Base-by-base conservation (phyloP, 768 basidiomycete genomes). In the Tremella mesenterica region DNA sequence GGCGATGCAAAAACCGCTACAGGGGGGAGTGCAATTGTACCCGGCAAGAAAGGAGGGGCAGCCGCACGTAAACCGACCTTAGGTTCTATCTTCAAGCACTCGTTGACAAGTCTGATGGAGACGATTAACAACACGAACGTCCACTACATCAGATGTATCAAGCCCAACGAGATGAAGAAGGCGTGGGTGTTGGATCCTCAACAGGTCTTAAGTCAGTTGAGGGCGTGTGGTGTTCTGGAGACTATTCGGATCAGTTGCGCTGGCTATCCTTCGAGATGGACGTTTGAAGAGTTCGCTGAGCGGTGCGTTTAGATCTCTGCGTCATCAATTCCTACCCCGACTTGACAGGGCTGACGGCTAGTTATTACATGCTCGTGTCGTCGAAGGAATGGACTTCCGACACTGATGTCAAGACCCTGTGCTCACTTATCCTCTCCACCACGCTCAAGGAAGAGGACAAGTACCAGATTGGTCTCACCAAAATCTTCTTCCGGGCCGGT, bases 131-230 rank as follows among this genome's bases (percentile, higher is more conserved):
- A 88, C 54, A 99, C 95, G 12, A 96, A 99, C 65, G 95, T 96
- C 0, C 95, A 99, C 70, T 99, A 99, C 70, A 99, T 99, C 68
- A 83, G 95, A 44, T 99, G 95, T 73, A 97, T 99, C 78, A 99
- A 99, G 73, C 95, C 95, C 2, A 99, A 99, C 71, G 95, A 99
- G 68, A 80, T 81, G 59, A 99, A 99, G 77, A 83, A 80, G 49
- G 90, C 95, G 31, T 99, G 95, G 95, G 89, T 91, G 70, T 92
- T 96, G 67, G 83, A 85, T 26, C 88, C 92, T 28, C 88, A 92
- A 63, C 91, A 97, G 71, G 95, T 99, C 14, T 75, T 99, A 39
- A 83, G 88, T 18, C 95, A 99, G 72, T 76, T 99, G 26, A 82
- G 95, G 44, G 95, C 95, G 52, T 99, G 95, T 74, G 95, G 95